Conservation (phyloP, 208 protist species). For the Giardia muris region DNA sequence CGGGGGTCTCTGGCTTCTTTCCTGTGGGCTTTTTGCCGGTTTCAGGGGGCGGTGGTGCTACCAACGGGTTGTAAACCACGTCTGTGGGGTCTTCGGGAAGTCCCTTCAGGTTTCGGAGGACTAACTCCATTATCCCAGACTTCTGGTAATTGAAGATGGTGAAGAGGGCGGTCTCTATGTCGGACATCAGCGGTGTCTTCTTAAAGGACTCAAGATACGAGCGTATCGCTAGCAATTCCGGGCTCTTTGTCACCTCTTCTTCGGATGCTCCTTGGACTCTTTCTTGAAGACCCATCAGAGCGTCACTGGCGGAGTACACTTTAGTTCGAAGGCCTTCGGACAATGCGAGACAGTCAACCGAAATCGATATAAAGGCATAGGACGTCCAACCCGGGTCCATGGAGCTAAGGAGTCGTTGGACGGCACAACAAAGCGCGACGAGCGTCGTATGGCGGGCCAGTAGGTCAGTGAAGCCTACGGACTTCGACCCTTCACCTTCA, state of each 20-base stretch:
- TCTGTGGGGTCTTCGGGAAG: background rate
- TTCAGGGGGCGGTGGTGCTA: background rate
- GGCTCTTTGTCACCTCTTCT: background rate
- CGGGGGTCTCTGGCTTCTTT: background rate
- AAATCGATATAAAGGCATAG: too few relatives aligned
- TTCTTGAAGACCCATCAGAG: background rate
- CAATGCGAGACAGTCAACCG: too few relatives aligned
- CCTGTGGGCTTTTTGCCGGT: background rate
- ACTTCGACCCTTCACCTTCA: too few relatives aligned
- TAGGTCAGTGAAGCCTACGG: too few relatives aligned
- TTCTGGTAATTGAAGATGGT: background rate
- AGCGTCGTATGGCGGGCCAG: too few relatives aligned
- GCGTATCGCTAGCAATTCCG: background rate
- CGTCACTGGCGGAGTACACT: background rate
- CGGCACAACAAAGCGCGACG: too few relatives aligned
- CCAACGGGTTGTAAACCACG: background rate
- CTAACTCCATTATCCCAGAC: background rate
- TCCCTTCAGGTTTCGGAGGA: background rate
- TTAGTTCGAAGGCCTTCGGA: too few relatives aligned
- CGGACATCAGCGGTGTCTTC: background rate
- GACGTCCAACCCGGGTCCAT: too few relatives aligned
- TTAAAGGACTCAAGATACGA: background rate
- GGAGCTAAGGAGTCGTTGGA: too few relatives aligned
- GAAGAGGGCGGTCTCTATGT: background rate
- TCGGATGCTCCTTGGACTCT: background rate